Evolutionary conservation across 495 filamentous ascomycete genomes (phyloP), one percentile per base, ranked within the genome.

Genomic region (Hypoxylon intermedium): DNA sequence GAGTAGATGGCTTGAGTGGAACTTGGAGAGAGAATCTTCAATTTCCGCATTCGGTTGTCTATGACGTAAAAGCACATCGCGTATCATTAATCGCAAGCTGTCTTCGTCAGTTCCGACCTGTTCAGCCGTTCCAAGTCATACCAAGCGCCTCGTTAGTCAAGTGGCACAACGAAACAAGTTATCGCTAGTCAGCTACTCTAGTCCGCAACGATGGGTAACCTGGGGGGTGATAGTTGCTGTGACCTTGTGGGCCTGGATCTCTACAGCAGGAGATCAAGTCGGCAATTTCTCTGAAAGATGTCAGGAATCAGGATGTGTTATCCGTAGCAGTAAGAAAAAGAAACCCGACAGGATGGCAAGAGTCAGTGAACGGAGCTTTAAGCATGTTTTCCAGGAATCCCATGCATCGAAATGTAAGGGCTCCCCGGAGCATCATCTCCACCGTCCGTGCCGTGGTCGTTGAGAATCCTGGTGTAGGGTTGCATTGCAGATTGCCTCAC

Each of bases 401-500:
- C 23, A 18, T 24, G 3, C 18, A 18, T 51, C 38, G n/a, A 51
- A 58, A 52, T 13, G 18, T 7, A 56, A 36, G 15, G 12, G 47
- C 38, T 40, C 28, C 33, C 43, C 43, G 42, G 34, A 58, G 47
- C 43, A 43, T 58, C 15, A 7, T 49, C 60, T 44, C 53, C 54
- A 59, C 54, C 44, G 16, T 41, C 33, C 23, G 42, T 44, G 34
- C 47, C 51, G 38, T 52, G 19, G 59, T 45, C 24, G 34, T 57
- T 38, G 12, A 57, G 21, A 45, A 33, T 41, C 44, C 24, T 46
- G 36, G 38, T 28, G 1, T 58, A 54, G 54, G 54, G 55, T 64
- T 58, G 16, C 61, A 64, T 64, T 55, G 61, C 61, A 64, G 54
- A 43, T 59, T 47, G 54, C 54, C 61, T 64, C 54, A 64, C 61